These are phyloP conservation scores for Fraxinus nigra DNA, from an alignment of 305 asterid species.

Conservation along the genomic window DNA sequence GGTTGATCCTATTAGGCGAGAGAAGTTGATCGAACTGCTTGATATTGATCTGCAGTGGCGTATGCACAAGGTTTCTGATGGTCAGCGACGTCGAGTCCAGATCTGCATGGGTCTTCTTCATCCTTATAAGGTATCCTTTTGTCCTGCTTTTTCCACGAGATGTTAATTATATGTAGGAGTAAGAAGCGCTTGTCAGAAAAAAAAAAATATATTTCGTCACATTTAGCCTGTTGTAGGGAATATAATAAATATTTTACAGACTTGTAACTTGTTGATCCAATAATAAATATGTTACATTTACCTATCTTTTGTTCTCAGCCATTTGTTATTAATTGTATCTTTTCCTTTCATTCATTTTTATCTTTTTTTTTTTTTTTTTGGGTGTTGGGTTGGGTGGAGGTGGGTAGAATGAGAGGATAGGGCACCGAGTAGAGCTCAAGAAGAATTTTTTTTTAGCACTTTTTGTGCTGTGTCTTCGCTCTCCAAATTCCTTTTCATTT, in stretches of 20 bases:
- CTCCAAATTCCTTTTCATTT: background rate
- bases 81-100: constrained; percentile 95
- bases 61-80: constrained; percentile 99
- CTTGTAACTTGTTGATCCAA: constrained; percentile 3
- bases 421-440: background rate
- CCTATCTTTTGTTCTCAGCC: background rate
- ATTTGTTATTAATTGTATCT: background rate
- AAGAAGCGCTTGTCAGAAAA: background rate
- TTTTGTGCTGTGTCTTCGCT: background rate
- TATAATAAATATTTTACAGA: background rate
- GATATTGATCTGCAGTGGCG: constrained; percentile 92
- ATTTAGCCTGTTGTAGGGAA: background rate
- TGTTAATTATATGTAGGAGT: background rate
- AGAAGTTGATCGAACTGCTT: constrained; percentile 73
- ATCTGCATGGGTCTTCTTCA: constrained; percentile 98
- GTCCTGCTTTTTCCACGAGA: constrained; percentile 15
- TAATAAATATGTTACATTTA: background rate
- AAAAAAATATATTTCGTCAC: background rate
- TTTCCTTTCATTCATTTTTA: background rate
- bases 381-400: background rate
- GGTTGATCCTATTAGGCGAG: constrained; percentile 83
- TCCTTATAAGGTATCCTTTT: constrained; percentile 67
- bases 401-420: background rate
- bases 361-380: background rate
- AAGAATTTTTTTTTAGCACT: background rate